Evolutionary conservation across 768 basidiomycete species (phyloP), one percentile per base, ranked within the genome.

Genomic region (Artomyces pyxidatus): DNA sequence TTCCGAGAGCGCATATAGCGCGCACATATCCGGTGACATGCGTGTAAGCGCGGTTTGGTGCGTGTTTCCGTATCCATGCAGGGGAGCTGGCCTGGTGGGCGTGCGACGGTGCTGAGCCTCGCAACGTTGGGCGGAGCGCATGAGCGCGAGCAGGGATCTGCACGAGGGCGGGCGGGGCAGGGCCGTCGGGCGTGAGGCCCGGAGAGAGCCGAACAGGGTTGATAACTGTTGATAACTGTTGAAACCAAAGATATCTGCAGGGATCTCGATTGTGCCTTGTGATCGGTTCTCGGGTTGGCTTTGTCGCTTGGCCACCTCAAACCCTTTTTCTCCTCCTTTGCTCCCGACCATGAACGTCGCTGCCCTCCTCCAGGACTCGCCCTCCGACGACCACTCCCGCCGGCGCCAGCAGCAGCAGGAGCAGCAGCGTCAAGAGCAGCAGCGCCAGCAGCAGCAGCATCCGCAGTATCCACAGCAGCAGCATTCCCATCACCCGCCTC

Each of bases 321-420:
- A n/a, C n/a, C n/a, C n/a, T 17, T 35, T 35, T 35, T 35, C 32
- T 35, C 32, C 32, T 49, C 56, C 57, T 45, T 48, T 48, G 40
- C 48, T 52, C 49, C 59, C 59, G 52, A n/a, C 61, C 60, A 85
- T 85, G 83, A 83, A 85, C 65, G 80, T 86, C 56, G 77, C 78
- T 21, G 77, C 71, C 60, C 74, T 86, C 49, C 68, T 86, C 22
- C 81, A 84, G 56, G 81, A 82, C 63, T 78, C 82, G 0, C 83
- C 83, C 42, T 82, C 81, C 0, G 81, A 81, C 57, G 76, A 76
- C 58, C 68, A 59, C 58, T 58, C 3, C 53, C 67, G 10, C 60
- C 54, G 55, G 52, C 17, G 63, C 32, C 48, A 57, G 11, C 63
- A 62, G 44, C 61, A 59, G 42, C 56, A 61, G 55, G 65, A 59